Evolutionary conservation across 2,329 filamentous ascomycete species (phyloP).

Genomic region (Orbilia javanica): DNA sequence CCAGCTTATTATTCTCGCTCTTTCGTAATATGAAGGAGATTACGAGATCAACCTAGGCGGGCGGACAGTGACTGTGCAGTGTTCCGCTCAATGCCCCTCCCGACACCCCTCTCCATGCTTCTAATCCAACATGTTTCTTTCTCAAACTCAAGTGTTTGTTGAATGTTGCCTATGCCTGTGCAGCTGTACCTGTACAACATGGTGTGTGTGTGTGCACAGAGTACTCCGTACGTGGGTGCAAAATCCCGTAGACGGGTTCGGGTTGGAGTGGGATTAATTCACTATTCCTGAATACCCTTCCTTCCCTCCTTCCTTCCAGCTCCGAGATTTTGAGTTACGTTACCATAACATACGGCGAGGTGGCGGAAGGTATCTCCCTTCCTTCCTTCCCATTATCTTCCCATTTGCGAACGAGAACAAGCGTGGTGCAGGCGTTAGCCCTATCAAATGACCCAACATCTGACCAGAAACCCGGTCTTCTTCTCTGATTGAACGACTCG

Average conservation of each 20-base stretch:
- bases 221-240: neutral
- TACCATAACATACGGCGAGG: slow-evolving; percentile 54
- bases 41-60: slow-evolving; percentile 34
- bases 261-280: slow-evolving; percentile 29
- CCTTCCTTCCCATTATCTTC: slow-evolving; percentile 28
- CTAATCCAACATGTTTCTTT: slow-evolving; percentile 37
- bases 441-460: slow-evolving; percentile 58
- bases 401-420: slow-evolving; percentile 51
- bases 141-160: slow-evolving; percentile 21
- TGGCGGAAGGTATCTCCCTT: slow-evolving; percentile 31
- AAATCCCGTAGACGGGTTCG: slow-evolving; percentile 41
- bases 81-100: slow-evolving; percentile 51
- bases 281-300: neutral
- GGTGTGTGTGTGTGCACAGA: neutral
- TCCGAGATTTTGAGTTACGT: slow-evolving; percentile 56
- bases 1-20: slow-evolving; percentile 14
- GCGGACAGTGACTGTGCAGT: slow-evolving; percentile 29
- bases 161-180: slow-evolving; percentile 11
- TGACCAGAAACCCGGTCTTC: slow-evolving; percentile 55
- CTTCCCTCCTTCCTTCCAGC: slow-evolving; percentile 13
- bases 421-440: slow-evolving; percentile 43
- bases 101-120: slow-evolving; percentile 11
- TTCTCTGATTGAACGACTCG: slow-evolving; percentile 14
- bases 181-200: neutral
- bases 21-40: slow-evolving; percentile 47